Conservation (phyloP, 495 filamentous ascomycete species). For the Cercophora sp. region DNA sequence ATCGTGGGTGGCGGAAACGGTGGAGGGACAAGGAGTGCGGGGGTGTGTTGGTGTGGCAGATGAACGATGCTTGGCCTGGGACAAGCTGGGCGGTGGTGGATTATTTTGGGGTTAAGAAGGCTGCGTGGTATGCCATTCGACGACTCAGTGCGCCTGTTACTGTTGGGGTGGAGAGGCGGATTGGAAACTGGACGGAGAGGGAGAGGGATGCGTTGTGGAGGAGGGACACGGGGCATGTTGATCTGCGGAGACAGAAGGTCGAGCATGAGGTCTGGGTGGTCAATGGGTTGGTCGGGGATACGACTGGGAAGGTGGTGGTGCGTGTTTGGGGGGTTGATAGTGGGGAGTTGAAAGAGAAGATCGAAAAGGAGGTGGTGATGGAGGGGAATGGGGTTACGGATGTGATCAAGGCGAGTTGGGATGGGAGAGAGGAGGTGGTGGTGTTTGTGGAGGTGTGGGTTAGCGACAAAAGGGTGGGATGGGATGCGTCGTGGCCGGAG, state of each 20-base stretch:
- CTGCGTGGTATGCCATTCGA: conserved; percentile 71
- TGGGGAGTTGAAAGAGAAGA: conserved; percentile 46
- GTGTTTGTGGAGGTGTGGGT: conserved; percentile 48
- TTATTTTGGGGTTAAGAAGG: conserved; percentile 70
- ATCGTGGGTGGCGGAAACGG: conserved; percentile 73
- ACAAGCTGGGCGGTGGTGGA: conserved; percentile 78
- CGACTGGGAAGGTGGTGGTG: conserved; percentile 51
- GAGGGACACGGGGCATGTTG: conserved; percentile 38
- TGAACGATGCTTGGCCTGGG: conserved; percentile 88
- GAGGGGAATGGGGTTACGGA: conserved; percentile 65
- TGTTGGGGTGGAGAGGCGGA: conserved; percentile 61
- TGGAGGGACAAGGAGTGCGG: conserved; percentile 63
- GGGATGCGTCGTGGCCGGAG: conserved; percentile 74
- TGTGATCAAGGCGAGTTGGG: conserved; percentile 38
- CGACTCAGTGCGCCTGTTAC: conserved; percentile 62
- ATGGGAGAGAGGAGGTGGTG: conserved; percentile 40
- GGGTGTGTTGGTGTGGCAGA: conserved; percentile 85
- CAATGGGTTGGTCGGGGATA: conserved; percentile 46
- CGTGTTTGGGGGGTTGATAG: conserved; percentile 62
- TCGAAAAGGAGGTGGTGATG: conserved; percentile 46
- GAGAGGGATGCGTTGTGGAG: conserved; percentile 25
- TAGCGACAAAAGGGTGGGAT: conserved; percentile 46
- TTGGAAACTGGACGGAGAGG: conserved; percentile 56
- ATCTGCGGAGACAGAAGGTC: conserved; percentile 43
- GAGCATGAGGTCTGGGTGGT: conserved; percentile 68